Evolutionary conservation across 257 asterid species (phyloP).

Genomic region (Fraxinus quadrangulata): DNA sequence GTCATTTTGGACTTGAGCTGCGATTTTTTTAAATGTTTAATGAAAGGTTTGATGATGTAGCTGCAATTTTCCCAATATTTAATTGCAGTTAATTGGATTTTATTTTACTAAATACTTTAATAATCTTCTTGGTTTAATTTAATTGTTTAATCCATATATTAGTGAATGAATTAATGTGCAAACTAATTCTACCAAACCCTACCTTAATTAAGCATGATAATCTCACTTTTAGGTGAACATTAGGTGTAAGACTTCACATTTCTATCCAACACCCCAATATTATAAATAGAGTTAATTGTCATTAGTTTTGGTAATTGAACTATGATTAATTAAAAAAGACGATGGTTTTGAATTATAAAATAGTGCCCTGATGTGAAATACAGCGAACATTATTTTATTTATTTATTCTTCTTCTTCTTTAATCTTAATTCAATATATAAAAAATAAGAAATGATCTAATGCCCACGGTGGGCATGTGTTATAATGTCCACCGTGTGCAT

Average conservation of each 20-base stretch:
- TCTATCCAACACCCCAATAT: constrained; percentile 39
- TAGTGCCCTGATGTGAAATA: constrained; percentile 2
- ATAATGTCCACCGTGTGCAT: too few species aligned
- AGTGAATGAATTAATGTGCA: not conserved
- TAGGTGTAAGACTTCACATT: constrained; percentile 29
- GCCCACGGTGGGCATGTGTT: too few species aligned
- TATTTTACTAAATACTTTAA: constrained; percentile 43
- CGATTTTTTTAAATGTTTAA: too few species aligned
- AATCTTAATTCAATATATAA: too few species aligned
- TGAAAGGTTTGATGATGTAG: too few species aligned
- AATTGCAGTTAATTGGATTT: constrained; percentile 19
- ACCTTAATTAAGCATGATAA: constrained; percentile 25
- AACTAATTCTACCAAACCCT: constrained; percentile 43
- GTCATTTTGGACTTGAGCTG: too few species aligned
- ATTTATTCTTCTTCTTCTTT: not conserved
- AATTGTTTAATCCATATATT: constrained; percentile 4
- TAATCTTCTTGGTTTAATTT: constrained; percentile 21
- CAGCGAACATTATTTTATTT: too few species aligned
- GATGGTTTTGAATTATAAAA: not conserved
- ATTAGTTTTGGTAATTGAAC: not conserved
- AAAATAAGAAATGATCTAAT: too few species aligned
- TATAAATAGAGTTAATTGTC: not conserved
- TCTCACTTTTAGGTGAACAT: constrained; percentile 29
- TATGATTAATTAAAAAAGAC: not conserved
- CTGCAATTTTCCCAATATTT: too few species aligned